phyloP scores from a whole-genome alignment of 2,329 filamentous ascomycete species.

The Magnaporthiopsis incrustans region DNA sequence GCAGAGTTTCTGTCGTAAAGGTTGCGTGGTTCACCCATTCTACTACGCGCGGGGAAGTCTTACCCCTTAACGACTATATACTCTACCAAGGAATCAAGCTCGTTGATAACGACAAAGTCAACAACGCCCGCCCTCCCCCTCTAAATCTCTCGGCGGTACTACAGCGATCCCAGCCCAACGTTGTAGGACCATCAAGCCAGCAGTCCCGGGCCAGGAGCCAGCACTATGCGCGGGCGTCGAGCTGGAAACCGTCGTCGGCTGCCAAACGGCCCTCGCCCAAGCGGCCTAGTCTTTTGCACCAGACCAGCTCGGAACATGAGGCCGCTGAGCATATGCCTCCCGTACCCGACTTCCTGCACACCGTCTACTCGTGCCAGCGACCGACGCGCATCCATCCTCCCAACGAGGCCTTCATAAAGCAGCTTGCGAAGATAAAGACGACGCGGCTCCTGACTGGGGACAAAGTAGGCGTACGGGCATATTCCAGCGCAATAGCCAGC shows the following conservation, averaged over 20 bases:
- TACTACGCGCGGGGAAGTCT: constrained; percentile 30
- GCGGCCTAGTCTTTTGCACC: constrained; percentile 42
- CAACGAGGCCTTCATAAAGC: constrained; percentile 66
- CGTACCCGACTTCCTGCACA: constrained; percentile 57
- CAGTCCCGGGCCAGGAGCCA: constrained; percentile 4
- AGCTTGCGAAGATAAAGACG: constrained; percentile 66
- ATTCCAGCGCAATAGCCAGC: constrained; percentile 77
- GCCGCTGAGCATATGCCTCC: constrained; percentile 46
- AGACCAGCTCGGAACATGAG: constrained; percentile 75
- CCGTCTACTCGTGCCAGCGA: constrained; percentile 73
- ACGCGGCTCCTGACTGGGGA: constrained; percentile 66
- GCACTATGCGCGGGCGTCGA: not conserved
- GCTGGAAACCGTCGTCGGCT: not conserved
- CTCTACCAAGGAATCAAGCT: constrained; percentile 40
- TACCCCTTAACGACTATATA: constrained; percentile 43
- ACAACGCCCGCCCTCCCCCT: no score
- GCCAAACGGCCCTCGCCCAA: constrained; percentile 11
- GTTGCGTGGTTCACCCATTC: constrained; percentile 52
- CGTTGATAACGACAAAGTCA: not conserved
- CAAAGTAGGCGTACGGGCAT: constrained; percentile 73
- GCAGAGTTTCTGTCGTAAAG: constrained; percentile 41
- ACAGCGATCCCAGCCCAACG: constrained; percentile 1
- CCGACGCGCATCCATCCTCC: constrained; percentile 61
- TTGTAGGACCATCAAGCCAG: not conserved
- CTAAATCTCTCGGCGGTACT: not conserved